Base-by-base conservation (phyloP, 148 eudicot species). In the Persicaria maculosa region DNA sequence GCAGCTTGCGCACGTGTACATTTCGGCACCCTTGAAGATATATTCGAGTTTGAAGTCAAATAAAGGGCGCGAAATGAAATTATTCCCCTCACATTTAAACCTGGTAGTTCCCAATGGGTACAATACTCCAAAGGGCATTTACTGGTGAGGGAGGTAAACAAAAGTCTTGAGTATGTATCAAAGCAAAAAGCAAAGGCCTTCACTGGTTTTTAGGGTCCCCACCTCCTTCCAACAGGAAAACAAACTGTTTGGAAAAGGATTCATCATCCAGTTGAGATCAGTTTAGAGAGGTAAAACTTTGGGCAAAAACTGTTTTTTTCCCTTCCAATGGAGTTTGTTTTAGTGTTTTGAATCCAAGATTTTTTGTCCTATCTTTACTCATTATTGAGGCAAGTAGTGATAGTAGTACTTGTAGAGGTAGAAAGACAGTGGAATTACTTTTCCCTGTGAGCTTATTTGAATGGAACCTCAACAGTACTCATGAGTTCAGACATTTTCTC, bases 181-280 rank as follows among this genome's bases (percentile, higher is more conserved):
- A 61, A 36, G 6, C 46, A 64, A 64, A 31, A 31, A 64, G 36
- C 69, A 65, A 62, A 14, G 17, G 6, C 8, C 25, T 64, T 11
- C 15, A 58, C 64, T 58, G 64, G 36, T 9, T 53, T 12, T 62
- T 11, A 62, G 40, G 69, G 69, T 64, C 69, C 69, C 69, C 65
- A 36, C n/a, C 40, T 64, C n/a, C 46, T 64, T 14, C 69, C 45
- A 64, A 40, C 46, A 64, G 69, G 69, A 40, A 64, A 40, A 64
- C 44, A 64, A 62, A 64, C 69, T 64, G 46, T 64, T 64, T 12
- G 36, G 69, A 64, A 64, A 64, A 64, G 70, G 70, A 65, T 40
- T 65, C 70, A 36, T 65, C 70, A 43, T 65, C 44, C 17, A 40
- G 14, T 46, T 36, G 17, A 36, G 70, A 65, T 65, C 47, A 65